Evolutionary conservation across 257 asterid genomes (phyloP), one percentile per base, ranked within the genome.

Genomic region (Nyctanthes arbortristis): DNA sequence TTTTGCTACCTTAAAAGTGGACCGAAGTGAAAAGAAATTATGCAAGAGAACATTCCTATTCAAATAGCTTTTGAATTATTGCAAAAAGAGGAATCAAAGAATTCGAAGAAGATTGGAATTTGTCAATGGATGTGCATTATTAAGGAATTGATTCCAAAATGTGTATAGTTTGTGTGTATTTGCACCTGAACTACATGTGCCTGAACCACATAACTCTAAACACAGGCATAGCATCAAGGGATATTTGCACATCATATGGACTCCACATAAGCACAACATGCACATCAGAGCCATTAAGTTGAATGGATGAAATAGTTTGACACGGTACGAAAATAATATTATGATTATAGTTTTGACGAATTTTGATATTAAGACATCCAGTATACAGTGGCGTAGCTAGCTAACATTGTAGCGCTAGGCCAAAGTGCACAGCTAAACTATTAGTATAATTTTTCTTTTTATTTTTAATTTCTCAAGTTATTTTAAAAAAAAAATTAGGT

Each of bases 101-200:
- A 63, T 60, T 55, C 68, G 57, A 55, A 62, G 70, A 65, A 49
- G 69, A 68, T 76, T 66, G 70, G 84, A 73, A 81, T 74, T 71
- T 80, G 66, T 55, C 68, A 68, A 77, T 68, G 69, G 66, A 69
- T 77, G 82, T 78, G 82, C 82, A 83, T 78, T 78, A 81, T n/a
- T 68, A 11, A 69, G 72, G 88, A 81, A 85, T 79, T 65, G 67
- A 81, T 83, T 83, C 94, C 68, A 43, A 16, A 43, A 14, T 43
- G 14, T 43, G 20, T 43, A 18, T 22, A 43, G 22, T 43, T 40
- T 43, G n/a, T 43, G 52, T 43, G 52, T 16, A 43, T 14, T 0
- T 16, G 2, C 54, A 16, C 54, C 49, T 40, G 49, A 40, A 14
- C 49, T 40, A 40, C 20, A 12, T 40, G 49, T 40, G 22, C 52